Conservation (phyloP, 208 protist genomes). For the Acanthamoeba lenticulata region DNA sequence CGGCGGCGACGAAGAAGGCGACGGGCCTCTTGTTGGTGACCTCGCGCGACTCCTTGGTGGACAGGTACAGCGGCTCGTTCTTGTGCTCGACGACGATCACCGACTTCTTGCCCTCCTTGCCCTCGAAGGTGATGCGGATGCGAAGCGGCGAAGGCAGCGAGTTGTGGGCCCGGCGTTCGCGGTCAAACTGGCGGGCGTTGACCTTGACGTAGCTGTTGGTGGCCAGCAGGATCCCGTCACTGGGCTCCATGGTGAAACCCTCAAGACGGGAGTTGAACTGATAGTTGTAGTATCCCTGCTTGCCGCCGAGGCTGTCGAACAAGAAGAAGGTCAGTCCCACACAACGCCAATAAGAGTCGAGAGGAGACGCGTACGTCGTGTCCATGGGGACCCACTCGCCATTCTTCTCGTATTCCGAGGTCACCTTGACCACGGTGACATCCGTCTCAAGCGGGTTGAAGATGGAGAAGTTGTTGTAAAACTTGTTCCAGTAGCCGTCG, state of each 20-base stretch:
- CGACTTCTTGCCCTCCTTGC: neutral
- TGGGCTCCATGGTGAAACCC: neutral
- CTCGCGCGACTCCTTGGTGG: slow-evolving; percentile 15
- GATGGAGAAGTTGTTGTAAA: slow-evolving; percentile 16
- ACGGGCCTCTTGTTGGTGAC: neutral
- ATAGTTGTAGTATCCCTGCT: slow-evolving; percentile 2
- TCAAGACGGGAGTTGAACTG: neutral
- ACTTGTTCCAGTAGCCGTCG: neutral
- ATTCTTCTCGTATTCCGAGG: neutral
- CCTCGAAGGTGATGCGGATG: slow-evolving; percentile 1
- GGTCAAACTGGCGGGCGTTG: neutral
- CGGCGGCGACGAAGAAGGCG: neutral
- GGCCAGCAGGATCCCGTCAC: neutral
- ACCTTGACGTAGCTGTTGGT: neutral
- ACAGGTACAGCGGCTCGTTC: neutral
- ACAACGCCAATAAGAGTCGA: neutral
- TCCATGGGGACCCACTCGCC: neutral
- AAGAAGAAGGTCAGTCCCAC: neutral
- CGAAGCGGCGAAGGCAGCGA: neutral
- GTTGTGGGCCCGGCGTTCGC: neutral
- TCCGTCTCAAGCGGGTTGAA: neutral
- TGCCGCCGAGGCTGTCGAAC: neutral
- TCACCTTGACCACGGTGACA: neutral
- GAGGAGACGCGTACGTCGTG: neutral
- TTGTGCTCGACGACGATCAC: neutral